Base-by-base conservation (phyloP, 2,329 filamentous ascomycete genomes). In the Pseudocercospora macadamiae region DNA sequence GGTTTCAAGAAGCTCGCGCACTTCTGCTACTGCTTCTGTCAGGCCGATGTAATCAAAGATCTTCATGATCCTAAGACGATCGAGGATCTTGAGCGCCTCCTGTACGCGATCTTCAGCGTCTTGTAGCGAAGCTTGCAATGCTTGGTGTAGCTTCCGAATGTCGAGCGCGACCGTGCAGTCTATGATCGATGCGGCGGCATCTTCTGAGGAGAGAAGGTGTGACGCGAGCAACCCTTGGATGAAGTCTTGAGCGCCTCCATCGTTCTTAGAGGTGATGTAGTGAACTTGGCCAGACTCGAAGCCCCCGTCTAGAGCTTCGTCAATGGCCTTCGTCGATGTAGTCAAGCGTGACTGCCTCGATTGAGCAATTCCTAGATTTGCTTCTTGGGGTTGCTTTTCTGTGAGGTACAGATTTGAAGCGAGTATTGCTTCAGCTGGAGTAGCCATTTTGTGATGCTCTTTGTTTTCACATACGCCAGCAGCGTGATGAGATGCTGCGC, bases 371-470 rank as follows among this genome's bases (percentile, higher is more conserved):
- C 68, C 76, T 12, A 66, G 68, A n/a, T 66, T 76, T 63, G 95
- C 91, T 3, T 90, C 86, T 55, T 96, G 26, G n/a, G 44, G 12
- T 25, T 44, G n/a, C 18, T 42, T 19, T 32, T 60, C 63, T 19
- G 45, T 37, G 19, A 8, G 10, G 30, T 49, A 63, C 7, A 59
- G 47, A 34, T 39, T 53, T 12, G 34, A 55, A 9, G 61, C 61
- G 14, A 61, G 47, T 4, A 57, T 23, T 4, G 57, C 55, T 10
- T 39, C 48, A 6, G 56, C 49, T 16, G 51, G 19, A 37, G 51
- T 37, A 7, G 57, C 53, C 60, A 62, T 62, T 6, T n/a, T n/a
- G n/a, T n/a, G n/a, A n/a, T n/a, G n/a, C n/a, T n/a, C n/a, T n/a
- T n/a, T n/a, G n/a, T n/a, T n/a, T n/a, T n/a, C n/a, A n/a, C n/a